A percentile compares a stretch with the other conserved stretches of the same genome.
Conservation (phyloP, 139 green algal genomes). For the Deuterostichococcus epilithicus region DNA sequence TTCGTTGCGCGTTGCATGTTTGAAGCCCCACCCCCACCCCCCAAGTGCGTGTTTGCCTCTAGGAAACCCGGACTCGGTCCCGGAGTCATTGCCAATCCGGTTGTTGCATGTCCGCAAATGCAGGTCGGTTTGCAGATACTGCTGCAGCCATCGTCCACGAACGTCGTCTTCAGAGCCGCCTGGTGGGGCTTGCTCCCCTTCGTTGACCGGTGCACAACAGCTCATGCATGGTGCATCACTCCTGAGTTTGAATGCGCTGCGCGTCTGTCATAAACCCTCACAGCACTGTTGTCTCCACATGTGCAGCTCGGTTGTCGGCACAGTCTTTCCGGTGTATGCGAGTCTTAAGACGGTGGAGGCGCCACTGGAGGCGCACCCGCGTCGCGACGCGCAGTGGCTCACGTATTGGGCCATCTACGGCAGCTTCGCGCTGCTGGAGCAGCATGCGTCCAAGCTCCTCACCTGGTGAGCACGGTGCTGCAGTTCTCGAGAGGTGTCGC, state of each 20-base stretch:
- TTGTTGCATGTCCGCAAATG: no score
- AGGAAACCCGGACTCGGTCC: no score
- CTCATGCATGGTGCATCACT: no score
- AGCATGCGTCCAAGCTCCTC: background rate
- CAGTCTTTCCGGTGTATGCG: background rate
- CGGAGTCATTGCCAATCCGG: no score
- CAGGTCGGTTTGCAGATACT: constrained; percentile 9
- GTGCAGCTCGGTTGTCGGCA: constrained; percentile 1
- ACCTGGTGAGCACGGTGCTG: background rate
- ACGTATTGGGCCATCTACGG: background rate
- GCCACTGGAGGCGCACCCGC: background rate
- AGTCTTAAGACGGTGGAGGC: background rate
- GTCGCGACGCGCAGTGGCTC: background rate
- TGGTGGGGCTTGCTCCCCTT: background rate
- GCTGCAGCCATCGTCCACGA: background rate
- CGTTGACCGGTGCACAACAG: background rate
- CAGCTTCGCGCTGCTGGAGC: background rate
- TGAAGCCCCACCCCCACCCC: no score
- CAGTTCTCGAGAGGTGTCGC: no score
- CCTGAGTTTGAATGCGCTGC: no score
- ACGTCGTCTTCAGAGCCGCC: background rate
- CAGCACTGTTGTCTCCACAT: background rate
- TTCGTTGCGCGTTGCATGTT: no score
- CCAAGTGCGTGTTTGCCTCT: no score
- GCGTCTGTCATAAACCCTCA: no score